Conservation (phyloP, 257 asterid species). For the Primulina eburnea region DNA sequence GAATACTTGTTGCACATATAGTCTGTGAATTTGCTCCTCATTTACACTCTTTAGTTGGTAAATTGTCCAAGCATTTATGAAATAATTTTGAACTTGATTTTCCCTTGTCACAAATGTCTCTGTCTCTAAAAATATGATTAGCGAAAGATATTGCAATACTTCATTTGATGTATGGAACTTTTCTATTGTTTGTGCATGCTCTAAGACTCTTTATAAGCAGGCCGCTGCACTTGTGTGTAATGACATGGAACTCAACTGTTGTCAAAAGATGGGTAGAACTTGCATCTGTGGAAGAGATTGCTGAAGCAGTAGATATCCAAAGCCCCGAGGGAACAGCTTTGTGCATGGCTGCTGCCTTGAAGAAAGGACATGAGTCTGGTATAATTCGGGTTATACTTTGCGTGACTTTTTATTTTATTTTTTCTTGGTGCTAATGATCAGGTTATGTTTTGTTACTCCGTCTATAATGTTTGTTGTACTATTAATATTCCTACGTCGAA, state of each 20-base stretch:
- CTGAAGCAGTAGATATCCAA: conserved; percentile 83
- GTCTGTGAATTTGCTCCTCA: too few relatives aligned
- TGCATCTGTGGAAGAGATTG: conserved; percentile 68
- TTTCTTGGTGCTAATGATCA: conserved; percentile 8
- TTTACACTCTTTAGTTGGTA: too few relatives aligned
- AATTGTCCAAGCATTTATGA: too few relatives aligned
- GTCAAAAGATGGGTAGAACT: conserved; percentile 93
- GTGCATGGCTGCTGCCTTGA: conserved; percentile 95
- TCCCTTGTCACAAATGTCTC: too few relatives aligned
- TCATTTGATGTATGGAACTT: conserved; percentile 14
- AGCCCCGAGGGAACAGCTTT: conserved; percentile 86
- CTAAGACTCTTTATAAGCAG: conserved; percentile 42
- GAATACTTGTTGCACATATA: too few relatives aligned
- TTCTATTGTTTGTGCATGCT: conserved; percentile 23
- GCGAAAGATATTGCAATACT: neutral
- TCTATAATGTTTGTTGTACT: conserved; percentile 21
- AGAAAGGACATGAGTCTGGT: conserved; percentile 95
- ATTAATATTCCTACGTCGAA: conserved; percentile 24
- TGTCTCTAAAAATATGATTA: neutral
- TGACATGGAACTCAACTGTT: conserved; percentile 91
- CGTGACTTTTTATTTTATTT: conserved; percentile 5
- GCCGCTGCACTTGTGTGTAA: conserved; percentile 86
- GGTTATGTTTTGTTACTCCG: conserved; percentile 11
- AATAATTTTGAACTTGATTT: too few relatives aligned
- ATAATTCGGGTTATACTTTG: conserved; percentile 23